Percentiles rank a stretch among this genome's conserved stretches.
phyloP scores from a whole-genome alignment of 352 stramenopile genomes.

The Globisporangium emineosum region DNA sequence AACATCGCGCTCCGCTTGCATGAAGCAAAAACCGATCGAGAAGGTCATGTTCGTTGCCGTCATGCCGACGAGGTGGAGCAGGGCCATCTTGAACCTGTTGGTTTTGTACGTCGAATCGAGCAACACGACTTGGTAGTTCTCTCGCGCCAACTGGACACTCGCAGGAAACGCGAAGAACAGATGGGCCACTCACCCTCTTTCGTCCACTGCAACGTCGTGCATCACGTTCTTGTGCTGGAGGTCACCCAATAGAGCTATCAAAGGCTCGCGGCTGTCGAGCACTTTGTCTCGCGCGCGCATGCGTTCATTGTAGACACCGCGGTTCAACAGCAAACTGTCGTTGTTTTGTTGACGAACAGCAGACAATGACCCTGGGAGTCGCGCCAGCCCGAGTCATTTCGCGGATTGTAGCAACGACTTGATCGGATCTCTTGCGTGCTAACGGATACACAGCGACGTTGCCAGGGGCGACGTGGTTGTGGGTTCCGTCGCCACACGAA shows the following conservation, averaged over 20 bases:
- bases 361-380: conserved; percentile 1
- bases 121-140: conserved; percentile 2
- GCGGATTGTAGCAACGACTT: conserved; percentile 1
- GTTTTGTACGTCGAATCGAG: conserved; percentile 1
- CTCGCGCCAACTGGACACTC: conserved; percentile 2
- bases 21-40: conserved; percentile 3
- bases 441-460: not conserved
- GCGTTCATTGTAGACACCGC: conserved; percentile 1
- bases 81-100: not conserved
- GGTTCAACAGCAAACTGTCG: conserved; percentile 1
- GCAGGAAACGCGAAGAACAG: not conserved
- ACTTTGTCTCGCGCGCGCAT: not conserved
- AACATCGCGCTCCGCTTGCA: not conserved
- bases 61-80: not conserved
- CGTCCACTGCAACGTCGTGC: not conserved
- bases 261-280: not conserved
- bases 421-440: conserved; percentile 3
- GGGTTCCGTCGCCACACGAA: conserved; percentile 1
- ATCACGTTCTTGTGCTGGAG: not conserved
- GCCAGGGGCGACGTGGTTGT: not conserved
- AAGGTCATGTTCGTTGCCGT: conserved; percentile 2
- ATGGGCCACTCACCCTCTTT: not conserved
- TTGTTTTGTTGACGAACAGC: conserved; percentile 1
- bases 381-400: conserved; percentile 1
- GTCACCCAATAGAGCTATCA: not conserved